phyloP scores from a whole-genome alignment of 768 basidiomycete species.

The Pisolithus tinctorius region DNA sequence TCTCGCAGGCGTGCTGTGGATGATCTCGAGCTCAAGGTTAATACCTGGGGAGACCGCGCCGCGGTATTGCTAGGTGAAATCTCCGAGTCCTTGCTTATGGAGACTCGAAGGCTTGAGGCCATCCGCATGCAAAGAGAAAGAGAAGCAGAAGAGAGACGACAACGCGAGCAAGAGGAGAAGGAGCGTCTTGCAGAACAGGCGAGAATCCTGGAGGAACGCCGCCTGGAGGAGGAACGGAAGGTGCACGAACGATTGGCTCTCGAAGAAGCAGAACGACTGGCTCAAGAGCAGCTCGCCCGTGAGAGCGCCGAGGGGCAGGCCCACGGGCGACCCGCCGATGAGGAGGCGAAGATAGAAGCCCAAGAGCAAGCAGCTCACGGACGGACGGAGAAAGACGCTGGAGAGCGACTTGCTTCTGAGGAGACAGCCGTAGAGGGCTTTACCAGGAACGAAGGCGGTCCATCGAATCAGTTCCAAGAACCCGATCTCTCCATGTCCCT shows the following conservation, averaged over 20 bases:
- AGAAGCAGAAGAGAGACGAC: slow-evolving; percentile 19
- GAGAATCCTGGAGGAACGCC: slow-evolving; percentile 29
- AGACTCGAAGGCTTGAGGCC: slow-evolving; percentile 37
- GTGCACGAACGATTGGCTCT: slow-evolving; percentile 25
- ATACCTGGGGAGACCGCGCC: slow-evolving; percentile 39
- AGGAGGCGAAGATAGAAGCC: slow-evolving; percentile 20
- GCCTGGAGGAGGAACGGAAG: slow-evolving; percentile 17
- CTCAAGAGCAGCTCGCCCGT: slow-evolving; percentile 1
- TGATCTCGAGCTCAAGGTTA: slow-evolving; percentile 43
- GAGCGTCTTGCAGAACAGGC: slow-evolving; percentile 31
- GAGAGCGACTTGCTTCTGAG: neutral
- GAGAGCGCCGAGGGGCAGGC: slow-evolving; percentile 11
- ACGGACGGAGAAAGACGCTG: slow-evolving; percentile 18
- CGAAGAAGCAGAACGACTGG: slow-evolving; percentile 24
- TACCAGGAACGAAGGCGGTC: neutral
- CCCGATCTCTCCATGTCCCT: neutral
- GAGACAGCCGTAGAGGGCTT: neutral
- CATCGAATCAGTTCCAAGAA: neutral
- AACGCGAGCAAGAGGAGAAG: slow-evolving; percentile 9
- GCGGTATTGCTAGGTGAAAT: slow-evolving; percentile 25
- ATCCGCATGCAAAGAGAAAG: slow-evolving; percentile 24
- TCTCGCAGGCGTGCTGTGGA: slow-evolving; percentile 45
- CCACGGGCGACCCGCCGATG: neutral
- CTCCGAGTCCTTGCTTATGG: slow-evolving; percentile 35
- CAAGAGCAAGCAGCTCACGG: slow-evolving; percentile 21